Base-by-base conservation (phyloP, 371 early-diverging fungal species). In the Synchytrium microbalum region DNA sequence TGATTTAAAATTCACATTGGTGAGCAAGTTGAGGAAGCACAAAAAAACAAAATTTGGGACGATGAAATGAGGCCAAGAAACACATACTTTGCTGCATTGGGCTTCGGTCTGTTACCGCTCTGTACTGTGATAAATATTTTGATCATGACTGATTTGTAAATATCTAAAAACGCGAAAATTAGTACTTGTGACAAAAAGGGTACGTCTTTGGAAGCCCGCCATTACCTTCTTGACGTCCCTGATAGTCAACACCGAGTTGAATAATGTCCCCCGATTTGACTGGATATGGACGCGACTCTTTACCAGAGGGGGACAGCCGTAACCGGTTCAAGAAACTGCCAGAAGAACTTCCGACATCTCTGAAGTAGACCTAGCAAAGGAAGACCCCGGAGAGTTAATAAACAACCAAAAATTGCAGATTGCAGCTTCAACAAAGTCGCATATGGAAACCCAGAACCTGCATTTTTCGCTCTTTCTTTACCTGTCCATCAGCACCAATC, bases 261-360 rank as follows among this genome's bases (percentile, higher is more conserved):
- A 56, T 56, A 26, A 56, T 24, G 24, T 56, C 56, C 14, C 92
- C 92, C 75, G 95, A 92, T 67, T 88, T 84, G 58, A 97, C 72
- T 46, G 82, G 85, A 25, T 84, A 84, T 28, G 94, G 87, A 57
- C 82, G 71, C 57, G 91, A 90, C 68, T 93, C 94, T 61, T 88
- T 87, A 13, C 88, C 88, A 3, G 94, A 88, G 13, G 93, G 86
- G 53, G 89, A 86, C 24, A 97, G 73, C 2, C 98, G 81, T 67
- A 90, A 82, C 73, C 92, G 89, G 80, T 98, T 98, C 53, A 96
- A 75, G 70, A 96, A 98, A 16, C 96, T 96, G 23, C 98, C 98
- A 24, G 94, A 93, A 3, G 94, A 94, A 59, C 91, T 91, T 63
- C 89, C 92, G 30, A 92, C 91, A 76, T 97, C 98, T 62, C 89